Evolutionary conservation across 2,329 filamentous ascomycete genomes (phyloP).

Genomic region (Fusarium ramigenum): DNA sequence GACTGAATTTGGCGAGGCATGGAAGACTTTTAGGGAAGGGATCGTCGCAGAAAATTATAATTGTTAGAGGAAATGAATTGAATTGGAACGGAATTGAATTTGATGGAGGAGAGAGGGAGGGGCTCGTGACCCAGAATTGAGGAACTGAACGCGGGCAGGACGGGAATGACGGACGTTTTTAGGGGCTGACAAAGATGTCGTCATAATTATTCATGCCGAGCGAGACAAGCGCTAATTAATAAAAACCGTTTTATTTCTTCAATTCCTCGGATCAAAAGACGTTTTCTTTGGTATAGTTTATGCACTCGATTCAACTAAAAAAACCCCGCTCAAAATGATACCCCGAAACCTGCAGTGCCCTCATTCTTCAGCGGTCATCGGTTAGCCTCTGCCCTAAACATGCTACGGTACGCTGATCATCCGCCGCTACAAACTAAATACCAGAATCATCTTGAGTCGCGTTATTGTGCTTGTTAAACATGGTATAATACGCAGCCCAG

Average conservation of each 20-base stretch:
- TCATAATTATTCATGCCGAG: neutral
- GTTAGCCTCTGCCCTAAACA: neutral
- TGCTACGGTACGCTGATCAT: neutral
- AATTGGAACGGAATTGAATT: neutral
- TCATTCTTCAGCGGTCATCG: neutral
- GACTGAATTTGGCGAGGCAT: neutral
- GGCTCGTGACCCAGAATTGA: neutral
- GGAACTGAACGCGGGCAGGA: neutral
- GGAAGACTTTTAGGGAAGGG: neutral
- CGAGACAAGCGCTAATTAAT: neutral
- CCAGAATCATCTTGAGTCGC: slow-evolving; percentile 17
- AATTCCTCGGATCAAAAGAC: neutral
- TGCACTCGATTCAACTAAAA: neutral
- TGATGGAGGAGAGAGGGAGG: neutral
- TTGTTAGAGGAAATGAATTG: neutral
- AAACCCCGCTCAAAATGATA: neutral
- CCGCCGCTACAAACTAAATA: neutral
- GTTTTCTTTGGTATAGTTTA: neutral
- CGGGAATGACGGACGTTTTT: neutral
- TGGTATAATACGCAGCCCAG: slow-evolving; percentile 19
- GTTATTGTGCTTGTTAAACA: slow-evolving; percentile 17
- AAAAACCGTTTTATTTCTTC: neutral
- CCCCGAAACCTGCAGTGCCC: neutral
- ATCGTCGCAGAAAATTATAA: neutral
- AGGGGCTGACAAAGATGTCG: neutral